Conservation (phyloP, 257 asterid species). For the Thymus mandschuricus region DNA sequence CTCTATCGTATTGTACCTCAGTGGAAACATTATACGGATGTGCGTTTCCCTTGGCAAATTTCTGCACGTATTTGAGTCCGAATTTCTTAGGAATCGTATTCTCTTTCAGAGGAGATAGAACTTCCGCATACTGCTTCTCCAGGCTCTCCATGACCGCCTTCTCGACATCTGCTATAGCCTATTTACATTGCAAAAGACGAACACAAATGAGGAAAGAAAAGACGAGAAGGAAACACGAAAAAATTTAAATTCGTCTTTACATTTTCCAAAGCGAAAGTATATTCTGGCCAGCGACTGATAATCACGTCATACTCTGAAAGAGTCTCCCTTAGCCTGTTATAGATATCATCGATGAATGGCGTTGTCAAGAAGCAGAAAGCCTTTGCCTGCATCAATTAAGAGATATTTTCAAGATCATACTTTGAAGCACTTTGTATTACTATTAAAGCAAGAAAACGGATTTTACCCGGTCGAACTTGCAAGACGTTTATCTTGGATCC, state of each 20-base stretch:
- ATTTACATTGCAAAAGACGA: constrained; percentile 16
- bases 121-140: constrained; percentile 89
- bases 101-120: constrained; percentile 78
- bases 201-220: background rate
- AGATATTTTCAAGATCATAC: background rate
- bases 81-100: constrained; percentile 69
- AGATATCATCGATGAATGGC: constrained; percentile 80
- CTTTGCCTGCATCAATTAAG: constrained; percentile 54
- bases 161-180: constrained; percentile 94
- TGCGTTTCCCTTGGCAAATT: constrained; percentile 68
- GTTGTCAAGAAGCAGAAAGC: constrained; percentile 62
- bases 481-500: constrained; percentile 93
- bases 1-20: constrained; percentile 51
- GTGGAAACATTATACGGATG: constrained; percentile 52
- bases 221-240: background rate
- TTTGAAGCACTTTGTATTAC: too few species aligned
- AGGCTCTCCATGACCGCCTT: constrained; percentile 80
- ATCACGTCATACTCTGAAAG: constrained; percentile 76
- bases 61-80: constrained; percentile 87
- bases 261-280: constrained; percentile 69
- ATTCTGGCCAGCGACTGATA: constrained; percentile 94
- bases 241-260: constrained; percentile 38
- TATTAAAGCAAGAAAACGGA: background rate
- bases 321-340: constrained; percentile 71
- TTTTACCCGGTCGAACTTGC: constrained; percentile 79